Evolutionary conservation across 345 rosid species (phyloP).

Genomic region (Schrenkiella parvula): DNA sequence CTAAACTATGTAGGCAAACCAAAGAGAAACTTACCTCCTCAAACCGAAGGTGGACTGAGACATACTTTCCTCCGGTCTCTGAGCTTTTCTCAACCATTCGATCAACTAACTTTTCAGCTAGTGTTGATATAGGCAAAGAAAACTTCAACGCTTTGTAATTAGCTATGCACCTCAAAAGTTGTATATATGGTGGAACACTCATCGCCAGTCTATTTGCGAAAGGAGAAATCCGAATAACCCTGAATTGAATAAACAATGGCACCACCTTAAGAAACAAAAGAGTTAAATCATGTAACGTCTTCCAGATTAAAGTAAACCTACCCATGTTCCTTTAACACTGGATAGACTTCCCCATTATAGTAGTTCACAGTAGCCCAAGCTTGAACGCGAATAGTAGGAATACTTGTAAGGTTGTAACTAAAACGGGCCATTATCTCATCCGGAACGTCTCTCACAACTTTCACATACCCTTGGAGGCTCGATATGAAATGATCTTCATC

Average conservation of each 20-base stretch:
- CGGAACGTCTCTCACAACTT: slow-evolving; percentile 72
- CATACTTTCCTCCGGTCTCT: slow-evolving; percentile 65
- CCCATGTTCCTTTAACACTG: slow-evolving; percentile 69
- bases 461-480: slow-evolving; percentile 59
- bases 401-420: slow-evolving; percentile 51
- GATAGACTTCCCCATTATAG: slow-evolving; percentile 62
- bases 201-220: slow-evolving; percentile 97
- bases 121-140: slow-evolving; percentile 51
- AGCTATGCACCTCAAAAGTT: slow-evolving; percentile 77
- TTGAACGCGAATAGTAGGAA: slow-evolving; percentile 58
- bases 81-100: slow-evolving; percentile 78
- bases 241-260: slow-evolving; percentile 31
- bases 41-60: slow-evolving; percentile 83
- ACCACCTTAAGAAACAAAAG: neutral
- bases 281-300: neutral
- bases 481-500: slow-evolving; percentile 78
- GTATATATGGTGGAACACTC: slow-evolving; percentile 83
- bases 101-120: slow-evolving; percentile 58
- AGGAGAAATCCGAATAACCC: slow-evolving; percentile 83
- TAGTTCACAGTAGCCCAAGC: slow-evolving; percentile 80
- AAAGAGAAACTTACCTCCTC: slow-evolving; percentile 64
- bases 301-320: slow-evolving; percentile 30
- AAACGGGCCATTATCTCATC: slow-evolving; percentile 57
- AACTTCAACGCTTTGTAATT: slow-evolving; percentile 83
- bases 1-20: neutral